A percentile compares a stretch with the other conserved stretches of the same genome.
phyloP scores from a whole-genome alignment of 2,329 filamentous ascomycete species.

The Alternaria arbusti region DNA sequence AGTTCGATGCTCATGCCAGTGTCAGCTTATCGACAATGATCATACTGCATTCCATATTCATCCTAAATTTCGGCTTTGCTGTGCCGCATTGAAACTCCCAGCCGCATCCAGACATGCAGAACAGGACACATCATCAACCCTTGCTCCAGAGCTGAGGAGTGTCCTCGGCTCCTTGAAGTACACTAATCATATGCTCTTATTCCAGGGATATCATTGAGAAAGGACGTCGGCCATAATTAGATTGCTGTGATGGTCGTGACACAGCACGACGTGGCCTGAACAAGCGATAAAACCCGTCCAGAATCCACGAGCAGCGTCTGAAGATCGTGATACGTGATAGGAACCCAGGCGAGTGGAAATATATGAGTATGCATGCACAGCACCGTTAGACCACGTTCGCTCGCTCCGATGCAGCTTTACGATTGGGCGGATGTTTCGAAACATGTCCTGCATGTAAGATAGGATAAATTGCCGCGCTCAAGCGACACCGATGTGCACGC shows the following conservation, averaged over 20 bases:
- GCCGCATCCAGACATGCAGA: not conserved
- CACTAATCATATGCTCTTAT: not conserved
- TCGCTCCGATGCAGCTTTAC: slow-evolving; percentile 3
- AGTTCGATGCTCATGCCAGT: not conserved
- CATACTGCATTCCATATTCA: not conserved
- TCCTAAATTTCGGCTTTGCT: not conserved
- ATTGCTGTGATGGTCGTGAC: not conserved
- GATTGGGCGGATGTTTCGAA: slow-evolving; percentile 41
- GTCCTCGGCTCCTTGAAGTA: not conserved
- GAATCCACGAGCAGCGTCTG: not conserved
- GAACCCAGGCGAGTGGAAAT: not conserved
- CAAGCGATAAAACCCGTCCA: not conserved
- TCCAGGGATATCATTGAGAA: not conserved
- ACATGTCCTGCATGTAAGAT: slow-evolving; percentile 27
- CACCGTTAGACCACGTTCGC: slow-evolving; percentile 7
- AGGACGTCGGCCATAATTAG: not conserved
- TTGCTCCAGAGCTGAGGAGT: not conserved
- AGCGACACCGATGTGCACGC: not conserved
- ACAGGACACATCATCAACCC: not conserved
- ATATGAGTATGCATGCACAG: slow-evolving; percentile 28
- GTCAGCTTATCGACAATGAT: not conserved
- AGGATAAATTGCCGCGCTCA: slow-evolving; percentile 9
- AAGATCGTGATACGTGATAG: not conserved
- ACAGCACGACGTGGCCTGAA: not conserved
- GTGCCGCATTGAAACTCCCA: not conserved